Evolutionary conservation across 768 basidiomycete species (phyloP).

Genomic region (Postia placenta): DNA sequence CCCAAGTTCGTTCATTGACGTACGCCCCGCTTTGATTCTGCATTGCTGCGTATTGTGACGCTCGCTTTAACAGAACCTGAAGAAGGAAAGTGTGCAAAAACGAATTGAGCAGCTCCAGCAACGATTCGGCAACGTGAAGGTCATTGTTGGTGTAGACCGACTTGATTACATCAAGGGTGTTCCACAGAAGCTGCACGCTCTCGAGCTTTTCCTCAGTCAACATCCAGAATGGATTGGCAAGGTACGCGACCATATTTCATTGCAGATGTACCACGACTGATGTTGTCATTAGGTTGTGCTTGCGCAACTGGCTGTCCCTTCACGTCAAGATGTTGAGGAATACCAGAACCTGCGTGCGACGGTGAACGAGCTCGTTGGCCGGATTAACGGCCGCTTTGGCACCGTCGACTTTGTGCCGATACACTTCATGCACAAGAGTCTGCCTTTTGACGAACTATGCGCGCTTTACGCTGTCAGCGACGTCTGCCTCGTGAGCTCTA

Average conservation of each 20-base stretch:
- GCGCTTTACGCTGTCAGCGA: conserved; percentile 97
- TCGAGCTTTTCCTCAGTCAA: conserved; percentile 94
- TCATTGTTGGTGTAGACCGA: conserved; percentile 97
- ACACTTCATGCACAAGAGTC: conserved; percentile 97
- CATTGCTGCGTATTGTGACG: neutral
- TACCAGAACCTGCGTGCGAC: conserved; percentile 95
- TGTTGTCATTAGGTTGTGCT: conserved; percentile 68
- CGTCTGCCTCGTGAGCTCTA: conserved; percentile 92
- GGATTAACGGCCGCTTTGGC: conserved; percentile 98
- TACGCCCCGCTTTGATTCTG: conserved; percentile 18
- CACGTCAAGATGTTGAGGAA: conserved; percentile 97
- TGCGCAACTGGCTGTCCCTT: conserved; percentile 95
- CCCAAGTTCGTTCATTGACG: conserved; percentile 67
- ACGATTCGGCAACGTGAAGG: conserved; percentile 90
- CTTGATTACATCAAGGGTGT: conserved; percentile 99
- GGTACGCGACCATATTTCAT: conserved; percentile 11
- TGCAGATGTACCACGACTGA: conserved; percentile 3
- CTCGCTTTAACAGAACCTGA: conserved; percentile 44
- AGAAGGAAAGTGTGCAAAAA: conserved; percentile 72
- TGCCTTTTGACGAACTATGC: conserved; percentile 90
- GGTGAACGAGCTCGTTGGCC: conserved; percentile 96
- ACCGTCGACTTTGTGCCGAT: conserved; percentile 99
- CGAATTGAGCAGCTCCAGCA: conserved; percentile 80
- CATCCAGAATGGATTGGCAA: conserved; percentile 99
- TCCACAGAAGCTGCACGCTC: conserved; percentile 93